Percentiles rank a stretch among this genome's conserved stretches.
Conservation (phyloP, 202 grass and related monocot species). For the Cymbopogon flexuosus region DNA sequence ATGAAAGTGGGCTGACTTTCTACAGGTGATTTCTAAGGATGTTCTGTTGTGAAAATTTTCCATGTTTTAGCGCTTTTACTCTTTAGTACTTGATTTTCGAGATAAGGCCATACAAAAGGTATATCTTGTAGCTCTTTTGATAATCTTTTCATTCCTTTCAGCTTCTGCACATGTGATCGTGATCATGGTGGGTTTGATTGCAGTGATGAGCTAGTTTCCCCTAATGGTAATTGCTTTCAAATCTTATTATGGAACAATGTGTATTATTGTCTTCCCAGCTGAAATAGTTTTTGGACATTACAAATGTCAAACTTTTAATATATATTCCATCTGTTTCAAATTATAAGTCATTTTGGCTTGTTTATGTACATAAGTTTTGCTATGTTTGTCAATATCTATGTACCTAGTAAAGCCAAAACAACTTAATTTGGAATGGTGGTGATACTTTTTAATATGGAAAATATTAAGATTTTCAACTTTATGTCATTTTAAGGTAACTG, state of each 20-base stretch:
- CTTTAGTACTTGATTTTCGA: conserved; percentile 2
- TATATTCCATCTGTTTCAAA: neutral
- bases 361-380: neutral
- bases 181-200: conserved; percentile 99
- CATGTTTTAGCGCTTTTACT: neutral
- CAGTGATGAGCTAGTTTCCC: conserved; percentile 77
- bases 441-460: neutral
- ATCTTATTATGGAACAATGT: neutral
- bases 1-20: conserved; percentile 92
- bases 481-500: neutral
- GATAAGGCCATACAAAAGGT: conserved; percentile 6
- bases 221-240: conserved; percentile 53
- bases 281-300: neutral
- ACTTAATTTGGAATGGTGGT: neutral
- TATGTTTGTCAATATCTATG: neutral
- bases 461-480: conserved; percentile 5
- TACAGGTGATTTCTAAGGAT: conserved; percentile 66
- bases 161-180: conserved; percentile 82
- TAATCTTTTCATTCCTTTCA: conserved; percentile 41
- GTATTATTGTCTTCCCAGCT: neutral
- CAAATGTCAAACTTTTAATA: neutral
- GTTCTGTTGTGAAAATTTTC: neutral
- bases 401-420: neutral
- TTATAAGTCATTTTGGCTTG: neutral
- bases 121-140: conserved; percentile 11